Percentiles rank a stretch among this genome's conserved stretches.
Conservation (phyloP, 139 green algal species). For the Coccomyxa sp. region DNA sequence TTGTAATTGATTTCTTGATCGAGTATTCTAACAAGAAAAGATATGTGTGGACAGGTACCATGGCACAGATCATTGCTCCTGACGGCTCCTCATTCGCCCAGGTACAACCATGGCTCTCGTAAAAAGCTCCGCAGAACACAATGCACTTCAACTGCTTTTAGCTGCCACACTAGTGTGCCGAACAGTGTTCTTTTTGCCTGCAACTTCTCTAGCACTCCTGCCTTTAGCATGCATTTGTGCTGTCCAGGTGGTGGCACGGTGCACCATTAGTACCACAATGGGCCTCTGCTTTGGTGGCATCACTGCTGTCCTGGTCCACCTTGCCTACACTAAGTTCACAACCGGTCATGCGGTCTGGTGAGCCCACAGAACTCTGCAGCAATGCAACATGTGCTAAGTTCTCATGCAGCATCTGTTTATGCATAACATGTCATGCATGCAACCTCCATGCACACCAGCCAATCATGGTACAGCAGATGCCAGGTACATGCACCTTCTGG, state of each 20-base stretch:
- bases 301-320: constrained; percentile 11
- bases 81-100: constrained; percentile 10
- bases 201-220: neutral
- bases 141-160: neutral
- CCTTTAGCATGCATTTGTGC: neutral
- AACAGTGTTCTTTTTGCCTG: neutral
- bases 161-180: neutral
- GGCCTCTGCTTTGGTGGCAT: constrained; percentile 19
- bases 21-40: no score
- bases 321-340: constrained; percentile 10
- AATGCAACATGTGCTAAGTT: no score
- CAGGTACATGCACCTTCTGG: no score
- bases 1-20: no score
- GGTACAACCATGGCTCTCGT: neutral
- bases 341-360: constrained; percentile 9
- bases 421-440: no score
- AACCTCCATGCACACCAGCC: neutral
- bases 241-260: constrained; percentile 19
- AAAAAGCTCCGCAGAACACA: neutral
- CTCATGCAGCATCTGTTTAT: no score
- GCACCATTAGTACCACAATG: constrained; percentile 29
- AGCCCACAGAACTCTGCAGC: neutral
- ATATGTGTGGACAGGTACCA: constrained; percentile 3
- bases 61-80: constrained; percentile 12
- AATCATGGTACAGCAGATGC: neutral